These are phyloP conservation scores for Penstemon newberryi DNA, from an alignment of 257 asterid genomes.

Conservation along the genomic window DNA sequence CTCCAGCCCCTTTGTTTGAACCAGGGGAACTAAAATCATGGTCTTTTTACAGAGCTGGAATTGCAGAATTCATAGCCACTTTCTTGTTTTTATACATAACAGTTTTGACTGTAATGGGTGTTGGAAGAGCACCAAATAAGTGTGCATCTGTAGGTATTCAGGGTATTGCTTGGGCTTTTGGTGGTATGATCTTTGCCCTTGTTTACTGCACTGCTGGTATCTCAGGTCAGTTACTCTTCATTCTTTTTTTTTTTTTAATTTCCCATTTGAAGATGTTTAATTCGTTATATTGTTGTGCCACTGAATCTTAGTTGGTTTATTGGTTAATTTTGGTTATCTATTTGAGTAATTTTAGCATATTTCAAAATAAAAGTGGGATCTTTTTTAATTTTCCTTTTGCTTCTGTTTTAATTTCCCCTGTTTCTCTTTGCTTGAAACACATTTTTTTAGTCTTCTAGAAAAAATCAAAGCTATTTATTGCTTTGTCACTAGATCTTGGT, in stretches of 20 bases:
- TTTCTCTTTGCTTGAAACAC: no score
- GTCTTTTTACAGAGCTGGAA: slow-evolving; percentile 58
- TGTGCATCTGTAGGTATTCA: slow-evolving; percentile 54
- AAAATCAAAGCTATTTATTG: background rate
- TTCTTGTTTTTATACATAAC: slow-evolving; percentile 51
- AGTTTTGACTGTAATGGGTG: slow-evolving; percentile 53
- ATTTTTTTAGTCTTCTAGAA: background rate
- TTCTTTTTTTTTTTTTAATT: background rate
- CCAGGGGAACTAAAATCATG: slow-evolving; percentile 53
- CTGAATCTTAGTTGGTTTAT: slow-evolving; percentile 9
- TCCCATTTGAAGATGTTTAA: background rate
- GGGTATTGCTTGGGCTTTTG: slow-evolving; percentile 61
- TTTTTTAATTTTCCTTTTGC: background rate
- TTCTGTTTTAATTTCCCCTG: no score
- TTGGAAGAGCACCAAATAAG: slow-evolving; percentile 34
- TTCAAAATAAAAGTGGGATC: background rate
- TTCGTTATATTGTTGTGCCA: background rate
- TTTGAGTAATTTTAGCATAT: background rate
- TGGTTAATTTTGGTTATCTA: background rate
- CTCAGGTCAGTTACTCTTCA: slow-evolving; percentile 35
- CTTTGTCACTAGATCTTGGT: no score
- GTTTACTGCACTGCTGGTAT: slow-evolving; percentile 61
- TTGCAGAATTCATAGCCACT: slow-evolving; percentile 56
- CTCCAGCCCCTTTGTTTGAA: slow-evolving; percentile 52
- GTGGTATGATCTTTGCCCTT: slow-evolving; percentile 60